Conservation (phyloP, 495 filamentous ascomycete species). For the Glutinoglossum americanum region DNA sequence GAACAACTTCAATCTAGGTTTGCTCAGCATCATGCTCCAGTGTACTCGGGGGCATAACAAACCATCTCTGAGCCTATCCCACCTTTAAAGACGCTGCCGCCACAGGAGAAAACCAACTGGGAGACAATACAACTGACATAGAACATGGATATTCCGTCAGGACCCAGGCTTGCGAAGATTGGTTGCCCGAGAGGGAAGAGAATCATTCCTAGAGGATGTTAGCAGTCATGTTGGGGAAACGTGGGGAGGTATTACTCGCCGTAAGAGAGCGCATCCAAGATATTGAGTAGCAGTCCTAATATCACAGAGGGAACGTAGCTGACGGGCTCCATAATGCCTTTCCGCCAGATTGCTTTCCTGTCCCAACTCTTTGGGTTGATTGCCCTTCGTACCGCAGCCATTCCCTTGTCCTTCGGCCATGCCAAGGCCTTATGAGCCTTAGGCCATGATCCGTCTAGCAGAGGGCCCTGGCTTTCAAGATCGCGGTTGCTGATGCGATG, state of each 20-base stretch:
- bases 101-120: conserved; percentile 73
- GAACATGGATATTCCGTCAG: conserved; percentile 94
- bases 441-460: background rate
- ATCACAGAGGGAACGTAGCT: conserved; percentile 64
- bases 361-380: conserved; percentile 54
- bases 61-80: conserved; percentile 94
- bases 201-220: conserved; percentile 46
- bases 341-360: conserved; percentile 36
- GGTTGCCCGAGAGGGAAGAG: conserved; percentile 75
- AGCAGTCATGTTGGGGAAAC: background rate
- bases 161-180: conserved; percentile 61
- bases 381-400: conserved; percentile 11
- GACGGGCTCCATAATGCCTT: conserved; percentile 40
- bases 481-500: conserved; percentile 4
- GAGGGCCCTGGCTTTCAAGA: conserved; percentile 19
- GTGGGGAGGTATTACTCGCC: conserved; percentile 24
- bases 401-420: background rate
- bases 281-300: conserved; percentile 73
- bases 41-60: conserved; percentile 6
- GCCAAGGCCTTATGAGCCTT: background rate
- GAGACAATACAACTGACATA: conserved; percentile 93
- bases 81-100: conserved; percentile 73
- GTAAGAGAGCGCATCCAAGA: conserved; percentile 87
- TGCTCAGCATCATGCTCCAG: conserved; percentile 4
- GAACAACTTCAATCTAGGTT: conserved; percentile 72